A percentile compares a stretch with the other conserved stretches of the same genome.
Evolutionary conservation across 306 rosid genomes (phyloP).

Genomic region (Quercus bicolor): DNA sequence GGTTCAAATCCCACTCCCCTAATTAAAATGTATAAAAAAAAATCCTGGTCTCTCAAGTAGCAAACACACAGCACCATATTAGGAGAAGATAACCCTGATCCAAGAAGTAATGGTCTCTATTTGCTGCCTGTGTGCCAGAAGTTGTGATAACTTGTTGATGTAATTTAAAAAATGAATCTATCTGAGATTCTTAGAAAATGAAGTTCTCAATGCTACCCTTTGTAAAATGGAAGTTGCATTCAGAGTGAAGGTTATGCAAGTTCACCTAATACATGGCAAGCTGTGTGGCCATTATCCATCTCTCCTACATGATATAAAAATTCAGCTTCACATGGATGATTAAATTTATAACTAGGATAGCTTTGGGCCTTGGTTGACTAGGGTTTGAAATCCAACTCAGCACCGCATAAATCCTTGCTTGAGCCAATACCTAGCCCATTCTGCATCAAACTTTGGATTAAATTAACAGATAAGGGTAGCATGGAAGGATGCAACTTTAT

Average conservation of each 20-base stretch:
- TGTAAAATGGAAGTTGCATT: not conserved
- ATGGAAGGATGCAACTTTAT: not conserved
- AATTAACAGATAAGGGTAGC: not conserved
- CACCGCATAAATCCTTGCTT: not conserved
- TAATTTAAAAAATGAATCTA: not conserved
- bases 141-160: not conserved
- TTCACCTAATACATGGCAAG: not conserved
- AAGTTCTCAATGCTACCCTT: not conserved
- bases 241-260: not conserved
- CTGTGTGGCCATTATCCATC: not conserved
- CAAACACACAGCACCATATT: not conserved
- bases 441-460: not conserved
- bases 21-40: too few species aligned
- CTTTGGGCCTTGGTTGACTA: not conserved
- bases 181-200: not conserved
- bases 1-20: too few species aligned
- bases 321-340: not conserved
- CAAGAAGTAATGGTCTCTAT: not conserved
- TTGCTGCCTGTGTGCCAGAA: not conserved
- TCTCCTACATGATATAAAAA: not conserved
- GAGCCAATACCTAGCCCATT: not conserved
- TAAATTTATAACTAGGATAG: not conserved
- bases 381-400: not conserved
- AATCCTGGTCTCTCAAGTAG: not conserved
- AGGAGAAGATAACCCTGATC: not conserved